Base-by-base conservation (phyloP, 768 basidiomycete species). In the Rhizopogon roseolus region DNA sequence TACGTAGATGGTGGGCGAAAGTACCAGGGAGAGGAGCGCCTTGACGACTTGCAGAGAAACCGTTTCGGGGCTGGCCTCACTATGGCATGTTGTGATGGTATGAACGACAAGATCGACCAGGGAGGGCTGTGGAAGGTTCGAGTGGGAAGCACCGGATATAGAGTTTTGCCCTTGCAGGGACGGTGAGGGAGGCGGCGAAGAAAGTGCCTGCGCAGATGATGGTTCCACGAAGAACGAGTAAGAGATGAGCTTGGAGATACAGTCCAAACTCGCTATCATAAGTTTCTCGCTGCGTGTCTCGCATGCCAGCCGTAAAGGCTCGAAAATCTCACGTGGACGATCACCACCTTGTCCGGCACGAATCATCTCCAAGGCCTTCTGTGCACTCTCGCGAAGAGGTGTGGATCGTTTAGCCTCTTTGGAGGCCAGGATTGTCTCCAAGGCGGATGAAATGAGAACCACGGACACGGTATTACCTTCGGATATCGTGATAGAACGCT, bases 41-140 rank as follows among this genome's bases (percentile, higher is more conserved):
- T 98, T 98, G 57, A 99, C 93, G 54, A 99, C 93, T 65, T 98
- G 97, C 5, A 99, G 77, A 6, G 95, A 95, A 38, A 98, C 93
- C 5, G 93, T 71, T 61, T 96, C 93, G 2, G 93, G 86, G 0
- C 93, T 91, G 16, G 81, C 79, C 71, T 97, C 94, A 19, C 85
- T 84, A 63, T 97, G 93, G 54, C 91, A 93, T 7, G 92, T 78
- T 3, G 95, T 94, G 66, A 99, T 93, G 44, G 95, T 98, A 69
- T 95, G 87, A 3, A 92, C 90, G 53, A 99, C 93, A 34, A 95
- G 73, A 67, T 98, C 97, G 28, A 98, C 90, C 4, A 99, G 79
- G 16, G 91, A 84, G 4, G 87, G 84, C 40, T 83, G 78, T 7
- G 84, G 80, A 3, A 79, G 71, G 52, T 68, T 71, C 34, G 77